phyloP scores from a whole-genome alignment of 2,329 filamentous ascomycete genomes.

The Alternaria panax region DNA sequence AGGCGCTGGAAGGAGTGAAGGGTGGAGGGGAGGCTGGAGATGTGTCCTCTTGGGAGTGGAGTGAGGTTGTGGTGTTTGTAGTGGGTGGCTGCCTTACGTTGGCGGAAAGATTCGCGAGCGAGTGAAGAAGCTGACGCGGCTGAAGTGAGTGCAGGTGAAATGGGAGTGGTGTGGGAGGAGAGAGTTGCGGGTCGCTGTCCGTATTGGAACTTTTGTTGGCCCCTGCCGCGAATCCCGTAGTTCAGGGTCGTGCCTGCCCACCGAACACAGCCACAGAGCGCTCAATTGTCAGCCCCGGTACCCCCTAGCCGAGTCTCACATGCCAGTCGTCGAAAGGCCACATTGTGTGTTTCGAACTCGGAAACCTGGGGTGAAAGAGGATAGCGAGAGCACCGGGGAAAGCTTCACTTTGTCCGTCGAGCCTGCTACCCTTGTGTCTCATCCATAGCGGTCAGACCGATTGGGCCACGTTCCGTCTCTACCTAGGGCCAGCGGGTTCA shows the following conservation, averaged over 20 bases:
- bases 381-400: neutral
- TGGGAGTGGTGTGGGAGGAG: slow-evolving; percentile 5
- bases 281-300: neutral
- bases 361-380: neutral
- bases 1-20: slow-evolving; percentile 24
- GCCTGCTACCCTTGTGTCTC: slow-evolving; percentile 15
- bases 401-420: slow-evolving; percentile 11
- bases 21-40: slow-evolving; percentile 22
- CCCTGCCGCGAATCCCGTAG: slow-evolving; percentile 27
- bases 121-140: slow-evolving; percentile 36
- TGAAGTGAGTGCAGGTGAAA: slow-evolving; percentile 15
- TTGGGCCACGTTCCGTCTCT: slow-evolving; percentile 38
- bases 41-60: slow-evolving; percentile 39
- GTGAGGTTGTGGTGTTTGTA: slow-evolving; percentile 15
- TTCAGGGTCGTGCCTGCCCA: slow-evolving; percentile 17
- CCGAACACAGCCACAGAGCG: slow-evolving; percentile 17
- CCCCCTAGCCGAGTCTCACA: slow-evolving; percentile 18
- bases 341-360: neutral
- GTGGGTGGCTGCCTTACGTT: slow-evolving; percentile 42
- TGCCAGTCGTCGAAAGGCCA: slow-evolving; percentile 15
- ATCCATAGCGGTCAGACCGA: slow-evolving; percentile 13
- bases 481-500: slow-evolving; percentile 29
- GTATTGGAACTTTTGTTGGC: slow-evolving; percentile 15
- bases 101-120: slow-evolving; percentile 18
- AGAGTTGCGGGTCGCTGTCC: slow-evolving; percentile 12